phyloP scores from a whole-genome alignment of 2,329 filamentous ascomycete species.

The Talaromyces funiculosus region DNA sequence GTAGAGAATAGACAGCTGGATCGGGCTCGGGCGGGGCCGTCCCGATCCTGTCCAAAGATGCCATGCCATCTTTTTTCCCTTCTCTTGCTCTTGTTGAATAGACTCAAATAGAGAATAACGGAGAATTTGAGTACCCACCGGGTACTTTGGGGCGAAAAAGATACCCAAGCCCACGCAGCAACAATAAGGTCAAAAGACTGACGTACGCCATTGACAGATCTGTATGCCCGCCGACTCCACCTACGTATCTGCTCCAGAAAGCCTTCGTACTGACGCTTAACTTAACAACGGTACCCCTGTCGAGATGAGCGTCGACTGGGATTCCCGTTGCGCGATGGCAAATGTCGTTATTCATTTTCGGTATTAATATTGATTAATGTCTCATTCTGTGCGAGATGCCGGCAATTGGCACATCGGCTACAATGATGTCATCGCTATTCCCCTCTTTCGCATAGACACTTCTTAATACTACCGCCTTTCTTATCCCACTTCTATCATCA shows the following conservation, averaged over 20 bases:
- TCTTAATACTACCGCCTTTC: not conserved
- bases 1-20: not conserved
- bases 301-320: not conserved
- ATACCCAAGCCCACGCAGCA: not conserved
- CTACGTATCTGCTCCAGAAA: not conserved
- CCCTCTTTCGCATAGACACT: not conserved
- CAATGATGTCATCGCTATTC: not conserved
- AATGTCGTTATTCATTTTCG: not conserved
- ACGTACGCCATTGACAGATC: not conserved
- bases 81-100: not conserved
- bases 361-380: not conserved
- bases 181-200: not conserved
- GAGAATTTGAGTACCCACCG: not conserved
- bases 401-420: not conserved
- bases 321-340: not conserved
- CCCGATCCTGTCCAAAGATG: constrained; percentile 5
- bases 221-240: not conserved
- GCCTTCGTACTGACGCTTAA: not conserved
- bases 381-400: not conserved
- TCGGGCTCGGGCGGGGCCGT: constrained; percentile 14
- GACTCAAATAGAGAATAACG: not conserved
- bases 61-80: not conserved
- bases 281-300: not conserved
- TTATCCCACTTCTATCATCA: not conserved
- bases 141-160: not conserved